Conservation (phyloP, 2,329 filamentous ascomycete genomes). For the Metarhizium sp. region DNA sequence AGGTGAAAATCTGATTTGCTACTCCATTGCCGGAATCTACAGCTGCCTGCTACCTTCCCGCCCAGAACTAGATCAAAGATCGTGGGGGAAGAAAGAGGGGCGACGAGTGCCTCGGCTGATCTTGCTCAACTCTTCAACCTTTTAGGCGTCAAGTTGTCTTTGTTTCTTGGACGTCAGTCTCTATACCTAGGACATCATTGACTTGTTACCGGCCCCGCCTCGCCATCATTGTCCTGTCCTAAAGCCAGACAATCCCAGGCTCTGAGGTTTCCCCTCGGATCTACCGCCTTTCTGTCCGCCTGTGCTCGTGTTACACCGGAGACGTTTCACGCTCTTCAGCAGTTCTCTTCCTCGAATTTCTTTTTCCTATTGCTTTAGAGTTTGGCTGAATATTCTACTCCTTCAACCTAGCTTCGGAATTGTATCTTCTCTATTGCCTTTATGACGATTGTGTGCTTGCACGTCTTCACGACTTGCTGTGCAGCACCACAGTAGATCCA, state of each 20-base stretch:
- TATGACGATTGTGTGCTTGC: background rate
- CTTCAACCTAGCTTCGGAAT: background rate
- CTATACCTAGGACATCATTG: background rate
- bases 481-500: background rate
- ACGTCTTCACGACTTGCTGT: background rate
- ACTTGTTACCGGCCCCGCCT: constrained; percentile 8
- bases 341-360: constrained; percentile 9
- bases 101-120: constrained; percentile 4
- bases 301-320: constrained; percentile 14
- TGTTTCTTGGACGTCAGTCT: background rate
- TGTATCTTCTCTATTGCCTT: background rate
- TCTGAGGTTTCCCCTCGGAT: background rate
- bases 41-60: constrained; percentile 4
- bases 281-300: constrained; percentile 7
- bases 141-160: background rate
- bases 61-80: background rate
- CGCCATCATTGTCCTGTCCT: constrained; percentile 7
- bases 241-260: background rate
- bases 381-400: background rate
- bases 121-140: background rate
- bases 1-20: background rate
- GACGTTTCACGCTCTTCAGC: constrained; percentile 15
- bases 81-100: constrained; percentile 6
- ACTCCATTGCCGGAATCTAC: background rate
- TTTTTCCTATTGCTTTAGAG: constrained; percentile 1